These are phyloP conservation scores for Detonula confervacea DNA, from an alignment of 352 stramenopile species.

Conservation along the genomic window DNA sequence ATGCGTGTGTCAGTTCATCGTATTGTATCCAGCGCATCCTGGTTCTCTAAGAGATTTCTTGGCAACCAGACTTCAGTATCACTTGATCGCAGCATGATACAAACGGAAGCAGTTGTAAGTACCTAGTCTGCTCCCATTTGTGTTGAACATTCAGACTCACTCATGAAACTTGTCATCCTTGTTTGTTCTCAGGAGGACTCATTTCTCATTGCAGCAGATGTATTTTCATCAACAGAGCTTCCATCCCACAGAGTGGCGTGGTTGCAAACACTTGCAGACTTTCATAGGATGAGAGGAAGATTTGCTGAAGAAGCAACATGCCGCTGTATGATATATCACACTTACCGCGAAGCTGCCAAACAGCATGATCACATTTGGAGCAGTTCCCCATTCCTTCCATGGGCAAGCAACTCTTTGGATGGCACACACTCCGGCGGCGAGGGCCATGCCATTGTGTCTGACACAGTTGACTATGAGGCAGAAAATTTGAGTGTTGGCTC, in stretches of 20 bases:
- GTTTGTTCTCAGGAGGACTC: slow-evolving; percentile 71
- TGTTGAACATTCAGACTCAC: not conserved
- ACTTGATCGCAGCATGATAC: slow-evolving; percentile 62
- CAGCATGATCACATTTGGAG: slow-evolving; percentile 82
- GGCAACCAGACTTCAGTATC: slow-evolving; percentile 65
- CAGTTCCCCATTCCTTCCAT: slow-evolving; percentile 83
- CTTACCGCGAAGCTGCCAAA: slow-evolving; percentile 73
- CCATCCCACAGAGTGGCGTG: slow-evolving; percentile 82
- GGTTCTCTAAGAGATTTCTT: slow-evolving; percentile 84
- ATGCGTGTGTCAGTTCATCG: slow-evolving; percentile 79
- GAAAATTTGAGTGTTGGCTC: slow-evolving; percentile 67
- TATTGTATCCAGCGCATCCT: slow-evolving; percentile 79
- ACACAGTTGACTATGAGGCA: slow-evolving; percentile 64
- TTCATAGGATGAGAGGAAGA: slow-evolving; percentile 77
- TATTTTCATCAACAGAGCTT: slow-evolving; percentile 85
- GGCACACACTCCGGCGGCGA: slow-evolving; percentile 68
- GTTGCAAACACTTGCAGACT: slow-evolving; percentile 83
- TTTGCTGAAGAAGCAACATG: slow-evolving; percentile 86
- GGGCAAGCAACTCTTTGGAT: slow-evolving; percentile 71
- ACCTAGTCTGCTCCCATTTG: not conserved
- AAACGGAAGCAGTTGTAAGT: slow-evolving; percentile 64
- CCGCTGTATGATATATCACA: slow-evolving; percentile 83
- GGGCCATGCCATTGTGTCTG: slow-evolving; percentile 57
- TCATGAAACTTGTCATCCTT: not conserved
- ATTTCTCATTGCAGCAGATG: slow-evolving; percentile 81